A percentile compares a stretch with the other conserved stretches of the same genome.
These are phyloP conservation scores for Lumnitzera racemosa DNA, from an alignment of 345 rosid genomes.

Conservation along the genomic window DNA sequence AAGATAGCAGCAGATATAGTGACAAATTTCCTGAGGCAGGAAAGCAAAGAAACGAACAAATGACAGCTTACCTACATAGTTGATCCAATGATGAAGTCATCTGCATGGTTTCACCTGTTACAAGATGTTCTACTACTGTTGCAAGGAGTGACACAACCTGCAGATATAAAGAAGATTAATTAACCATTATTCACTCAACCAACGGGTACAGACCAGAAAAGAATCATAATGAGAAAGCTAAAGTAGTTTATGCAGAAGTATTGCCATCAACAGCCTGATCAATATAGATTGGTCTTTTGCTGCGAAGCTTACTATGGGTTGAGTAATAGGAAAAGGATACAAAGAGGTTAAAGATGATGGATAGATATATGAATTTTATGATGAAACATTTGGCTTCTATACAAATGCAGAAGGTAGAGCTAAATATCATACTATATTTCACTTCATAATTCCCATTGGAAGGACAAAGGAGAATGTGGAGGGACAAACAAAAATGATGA, in stretches of 20 bases:
- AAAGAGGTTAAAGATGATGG: too few relatives aligned
- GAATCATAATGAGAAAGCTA: not conserved
- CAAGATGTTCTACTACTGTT: constrained; percentile 83
- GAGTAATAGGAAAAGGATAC: too few relatives aligned
- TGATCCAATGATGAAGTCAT: constrained; percentile 74
- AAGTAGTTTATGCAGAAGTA: not conserved
- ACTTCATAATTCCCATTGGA: too few relatives aligned
- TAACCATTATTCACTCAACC: too few relatives aligned
- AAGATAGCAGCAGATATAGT: not conserved
- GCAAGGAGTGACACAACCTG: constrained; percentile 83
- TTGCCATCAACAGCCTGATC: not conserved
- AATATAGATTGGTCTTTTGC: not conserved
- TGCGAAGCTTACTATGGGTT: too few relatives aligned
- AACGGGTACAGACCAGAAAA: not conserved
- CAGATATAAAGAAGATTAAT: not conserved
- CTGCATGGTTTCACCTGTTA: constrained; percentile 97
- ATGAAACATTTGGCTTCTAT: too few relatives aligned
- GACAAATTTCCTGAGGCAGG: not conserved
- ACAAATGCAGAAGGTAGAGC: too few relatives aligned
- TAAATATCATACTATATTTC: too few relatives aligned
- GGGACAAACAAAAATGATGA: too few relatives aligned
- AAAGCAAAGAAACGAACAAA: not conserved
- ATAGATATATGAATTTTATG: too few relatives aligned
- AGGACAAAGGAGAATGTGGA: too few relatives aligned
- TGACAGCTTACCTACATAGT: constrained; percentile 53